These are phyloP conservation scores for Exophiala xenobiotica DNA, from an alignment of 2,329 filamentous ascomycete species.

Conservation along the genomic window DNA sequence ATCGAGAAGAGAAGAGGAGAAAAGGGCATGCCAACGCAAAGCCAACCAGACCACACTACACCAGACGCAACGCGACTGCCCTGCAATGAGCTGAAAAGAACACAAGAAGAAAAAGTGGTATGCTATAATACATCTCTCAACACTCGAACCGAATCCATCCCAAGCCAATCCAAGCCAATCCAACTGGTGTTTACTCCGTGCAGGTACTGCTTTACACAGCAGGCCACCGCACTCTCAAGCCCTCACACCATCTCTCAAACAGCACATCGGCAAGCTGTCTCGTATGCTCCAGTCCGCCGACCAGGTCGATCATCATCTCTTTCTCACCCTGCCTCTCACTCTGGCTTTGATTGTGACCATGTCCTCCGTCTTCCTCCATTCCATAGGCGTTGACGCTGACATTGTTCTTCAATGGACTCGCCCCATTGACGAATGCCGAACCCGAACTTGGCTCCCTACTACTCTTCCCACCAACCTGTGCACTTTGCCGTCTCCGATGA, in stretches of 20 bases:
- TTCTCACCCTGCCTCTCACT: slow-evolving; percentile 13
- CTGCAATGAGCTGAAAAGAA: too few relatives aligned
- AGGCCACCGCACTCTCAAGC: slow-evolving; percentile 68
- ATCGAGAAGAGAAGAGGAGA: too few relatives aligned
- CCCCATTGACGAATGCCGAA: slow-evolving; percentile 32
- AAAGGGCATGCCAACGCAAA: too few relatives aligned
- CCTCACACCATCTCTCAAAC: slow-evolving; percentile 86
- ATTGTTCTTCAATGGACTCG: slow-evolving; percentile 47
- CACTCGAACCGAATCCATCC: too few relatives aligned
- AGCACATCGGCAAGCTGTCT: slow-evolving; percentile 86
- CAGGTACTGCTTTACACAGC: slow-evolving; percentile 23
- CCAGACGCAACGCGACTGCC: too few relatives aligned
- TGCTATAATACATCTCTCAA: too few relatives aligned
- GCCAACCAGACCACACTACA: too few relatives aligned
- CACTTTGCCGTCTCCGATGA: slow-evolving; percentile 65
- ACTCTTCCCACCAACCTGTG: slow-evolving; percentile 35
- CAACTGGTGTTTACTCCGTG: too few relatives aligned
- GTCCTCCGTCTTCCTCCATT: neutral
- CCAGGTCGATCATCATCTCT: slow-evolving; percentile 50
- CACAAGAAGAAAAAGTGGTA: too few relatives aligned
- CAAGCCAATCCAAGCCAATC: too few relatives aligned
- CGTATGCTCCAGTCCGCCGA: slow-evolving; percentile 87
- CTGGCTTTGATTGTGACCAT: slow-evolving; percentile 34
- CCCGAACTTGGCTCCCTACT: slow-evolving; percentile 30
- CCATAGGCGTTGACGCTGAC: slow-evolving; percentile 47